Conservation (phyloP, 1,139 yeast species). For the Protomyces pachydermus region DNA sequence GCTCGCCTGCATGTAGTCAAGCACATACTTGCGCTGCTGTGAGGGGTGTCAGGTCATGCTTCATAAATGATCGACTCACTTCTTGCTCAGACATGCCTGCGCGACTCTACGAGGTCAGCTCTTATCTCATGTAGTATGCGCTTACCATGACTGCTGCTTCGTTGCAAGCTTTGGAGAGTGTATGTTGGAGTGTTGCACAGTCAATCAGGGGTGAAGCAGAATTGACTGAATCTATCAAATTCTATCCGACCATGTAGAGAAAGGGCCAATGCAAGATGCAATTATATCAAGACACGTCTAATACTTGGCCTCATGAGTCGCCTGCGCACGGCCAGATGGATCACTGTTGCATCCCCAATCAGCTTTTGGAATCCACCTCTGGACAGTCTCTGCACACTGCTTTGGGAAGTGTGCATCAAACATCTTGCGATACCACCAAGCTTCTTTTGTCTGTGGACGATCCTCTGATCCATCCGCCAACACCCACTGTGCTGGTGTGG, state of each 20-base stretch:
- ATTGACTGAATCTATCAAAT: no score
- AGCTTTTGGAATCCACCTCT: constrained; percentile 99
- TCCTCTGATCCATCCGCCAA: constrained; percentile 53
- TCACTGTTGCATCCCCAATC: constrained; percentile 99
- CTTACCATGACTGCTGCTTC: neutral
- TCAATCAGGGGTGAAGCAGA: no score
- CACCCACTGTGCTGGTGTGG: constrained; percentile 80
- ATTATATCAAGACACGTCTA: neutral
- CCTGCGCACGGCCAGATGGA: constrained; percentile 74
- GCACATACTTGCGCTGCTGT: neutral
- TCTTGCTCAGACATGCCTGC: neutral
- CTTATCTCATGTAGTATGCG: neutral
- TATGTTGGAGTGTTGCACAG: no score
- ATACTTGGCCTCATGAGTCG: constrained; percentile 4
- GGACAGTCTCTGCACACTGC: constrained; percentile 88
- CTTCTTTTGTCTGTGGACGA: constrained; percentile 95
- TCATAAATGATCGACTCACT: neutral
- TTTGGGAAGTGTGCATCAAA: constrained; percentile 88
- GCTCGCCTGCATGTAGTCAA: neutral
- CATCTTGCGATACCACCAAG: constrained; percentile 96
- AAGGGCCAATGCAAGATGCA: no score
- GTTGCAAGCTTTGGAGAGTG: no score
- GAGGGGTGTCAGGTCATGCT: neutral
- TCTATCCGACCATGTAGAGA: no score
- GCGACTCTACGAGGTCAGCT: neutral